These are phyloP conservation scores for Apiospora aurea DNA, from an alignment of 2,329 filamentous ascomycete species.

Conservation along the genomic window DNA sequence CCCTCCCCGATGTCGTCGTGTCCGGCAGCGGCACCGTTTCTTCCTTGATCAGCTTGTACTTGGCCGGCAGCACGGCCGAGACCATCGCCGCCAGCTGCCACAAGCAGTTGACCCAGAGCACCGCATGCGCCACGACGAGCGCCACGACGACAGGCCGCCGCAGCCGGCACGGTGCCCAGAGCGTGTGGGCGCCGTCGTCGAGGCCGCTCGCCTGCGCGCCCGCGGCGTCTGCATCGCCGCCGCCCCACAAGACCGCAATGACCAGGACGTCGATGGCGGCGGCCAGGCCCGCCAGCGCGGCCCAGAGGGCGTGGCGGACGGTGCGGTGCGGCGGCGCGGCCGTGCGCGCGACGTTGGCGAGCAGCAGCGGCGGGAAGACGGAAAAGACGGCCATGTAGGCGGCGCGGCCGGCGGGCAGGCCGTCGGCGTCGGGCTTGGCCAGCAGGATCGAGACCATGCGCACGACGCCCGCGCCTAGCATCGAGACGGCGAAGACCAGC, in stretches of 20 bases:
- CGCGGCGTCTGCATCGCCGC: background rate
- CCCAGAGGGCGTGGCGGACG: background rate
- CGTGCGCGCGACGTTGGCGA: slow-evolving; percentile 26
- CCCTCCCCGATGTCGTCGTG: background rate
- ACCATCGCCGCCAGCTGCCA: slow-evolving; percentile 31
- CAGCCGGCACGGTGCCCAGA: background rate
- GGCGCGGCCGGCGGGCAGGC: background rate
- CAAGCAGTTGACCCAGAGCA: slow-evolving; percentile 30
- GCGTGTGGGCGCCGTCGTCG: background rate
- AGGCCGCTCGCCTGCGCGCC: background rate
- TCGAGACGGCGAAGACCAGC: slow-evolving; percentile 34
- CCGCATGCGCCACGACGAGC: slow-evolving; percentile 25
- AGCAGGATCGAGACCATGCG: slow-evolving; percentile 27
- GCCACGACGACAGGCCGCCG: background rate
- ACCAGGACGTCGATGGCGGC: background rate
- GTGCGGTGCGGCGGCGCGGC: background rate
- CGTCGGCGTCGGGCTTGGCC: slow-evolving; percentile 22
- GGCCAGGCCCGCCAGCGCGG: background rate
- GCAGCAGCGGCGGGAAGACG: slow-evolving; percentile 32
- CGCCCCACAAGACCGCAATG: background rate
- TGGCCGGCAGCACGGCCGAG: slow-evolving; percentile 17
- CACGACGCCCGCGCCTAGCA: slow-evolving; percentile 32
- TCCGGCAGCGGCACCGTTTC: no score
- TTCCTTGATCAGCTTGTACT: slow-evolving; percentile 13
- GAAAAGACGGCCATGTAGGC: slow-evolving; percentile 28